phyloP scores from a whole-genome alignment of 352 stramenopile genomes.

The Blastocystis sp. region DNA sequence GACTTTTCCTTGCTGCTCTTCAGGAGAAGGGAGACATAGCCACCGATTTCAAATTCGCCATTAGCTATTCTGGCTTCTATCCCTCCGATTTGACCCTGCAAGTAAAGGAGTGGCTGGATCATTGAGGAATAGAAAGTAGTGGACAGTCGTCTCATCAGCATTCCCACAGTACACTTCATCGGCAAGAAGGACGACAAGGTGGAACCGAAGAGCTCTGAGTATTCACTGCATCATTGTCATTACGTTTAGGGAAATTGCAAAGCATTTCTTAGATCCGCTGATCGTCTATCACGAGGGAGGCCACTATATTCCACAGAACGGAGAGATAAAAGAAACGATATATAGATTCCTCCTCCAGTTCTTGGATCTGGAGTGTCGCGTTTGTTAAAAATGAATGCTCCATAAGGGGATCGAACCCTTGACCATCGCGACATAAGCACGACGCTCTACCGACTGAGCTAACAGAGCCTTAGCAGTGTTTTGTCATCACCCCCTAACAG shows the following conservation, averaged over 20 bases:
- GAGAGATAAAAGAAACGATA: slow-evolving; percentile 51
- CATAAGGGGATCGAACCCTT: too few relatives aligned
- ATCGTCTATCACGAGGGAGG: slow-evolving; percentile 50
- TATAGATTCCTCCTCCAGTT: slow-evolving; percentile 25
- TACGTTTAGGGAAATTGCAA: slow-evolving; percentile 29
- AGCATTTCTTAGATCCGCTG: slow-evolving; percentile 30
- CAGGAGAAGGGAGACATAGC: slow-evolving; percentile 36
- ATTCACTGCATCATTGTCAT: neutral
- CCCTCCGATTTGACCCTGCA: slow-evolving; percentile 27
- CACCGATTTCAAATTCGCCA: slow-evolving; percentile 39
- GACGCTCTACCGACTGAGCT: too few relatives aligned
- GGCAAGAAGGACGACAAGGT: slow-evolving; percentile 36
- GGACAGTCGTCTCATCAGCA: slow-evolving; percentile 6
- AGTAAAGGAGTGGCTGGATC: neutral
- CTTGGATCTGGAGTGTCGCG: neutral
- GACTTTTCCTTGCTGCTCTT: slow-evolving; percentile 28
- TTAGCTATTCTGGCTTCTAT: slow-evolving; percentile 61
- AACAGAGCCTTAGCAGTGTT: neutral
- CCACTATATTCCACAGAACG: slow-evolving; percentile 51
- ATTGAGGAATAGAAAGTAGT: neutral
- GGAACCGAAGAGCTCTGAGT: slow-evolving; percentile 49
- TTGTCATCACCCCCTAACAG: neutral
- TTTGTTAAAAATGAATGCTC: too few relatives aligned
- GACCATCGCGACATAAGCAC: too few relatives aligned
- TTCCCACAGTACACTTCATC: slow-evolving; percentile 35